Conservation (phyloP, 495 filamentous ascomycete genomes). For the Lindgomyces ingoldianus region DNA sequence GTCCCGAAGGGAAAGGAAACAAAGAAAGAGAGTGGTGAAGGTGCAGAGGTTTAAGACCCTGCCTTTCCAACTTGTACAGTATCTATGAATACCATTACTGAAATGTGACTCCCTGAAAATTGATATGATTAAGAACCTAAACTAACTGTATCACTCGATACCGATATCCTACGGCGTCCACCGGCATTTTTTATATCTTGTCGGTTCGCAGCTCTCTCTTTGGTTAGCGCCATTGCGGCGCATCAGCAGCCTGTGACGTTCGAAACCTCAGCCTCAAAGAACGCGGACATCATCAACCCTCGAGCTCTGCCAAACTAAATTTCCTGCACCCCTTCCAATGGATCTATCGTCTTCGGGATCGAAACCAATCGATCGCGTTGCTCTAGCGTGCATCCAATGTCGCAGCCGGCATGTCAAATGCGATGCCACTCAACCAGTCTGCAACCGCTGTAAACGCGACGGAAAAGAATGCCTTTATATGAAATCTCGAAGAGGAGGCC, state of each 20-base stretch:
- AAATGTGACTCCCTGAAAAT: background rate
- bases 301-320: background rate
- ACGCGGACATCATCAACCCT: background rate
- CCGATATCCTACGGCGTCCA: too few relatives aligned
- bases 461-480: slow-evolving; percentile 32
- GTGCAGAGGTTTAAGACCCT: slow-evolving; percentile 18
- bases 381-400: slow-evolving; percentile 29
- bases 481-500: slow-evolving; percentile 33
- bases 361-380: slow-evolving; percentile 18
- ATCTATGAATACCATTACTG: background rate
- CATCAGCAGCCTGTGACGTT: background rate
- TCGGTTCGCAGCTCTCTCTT: too few relatives aligned
- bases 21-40: slow-evolving; percentile 38
- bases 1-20: slow-evolving; percentile 42
- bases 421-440: slow-evolving; percentile 24
- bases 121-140: background rate
- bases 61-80: too few relatives aligned
- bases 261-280: background rate
- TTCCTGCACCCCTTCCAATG: background rate
- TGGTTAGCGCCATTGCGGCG: background rate
- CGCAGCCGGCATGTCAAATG: slow-evolving; percentile 33
- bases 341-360: background rate
- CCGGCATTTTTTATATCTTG: too few relatives aligned
- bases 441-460: slow-evolving; percentile 28
- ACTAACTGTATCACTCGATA: too few relatives aligned